Evolutionary conservation across 441 rosid species (phyloP).

Genomic region (Bruguiera hainesii): DNA sequence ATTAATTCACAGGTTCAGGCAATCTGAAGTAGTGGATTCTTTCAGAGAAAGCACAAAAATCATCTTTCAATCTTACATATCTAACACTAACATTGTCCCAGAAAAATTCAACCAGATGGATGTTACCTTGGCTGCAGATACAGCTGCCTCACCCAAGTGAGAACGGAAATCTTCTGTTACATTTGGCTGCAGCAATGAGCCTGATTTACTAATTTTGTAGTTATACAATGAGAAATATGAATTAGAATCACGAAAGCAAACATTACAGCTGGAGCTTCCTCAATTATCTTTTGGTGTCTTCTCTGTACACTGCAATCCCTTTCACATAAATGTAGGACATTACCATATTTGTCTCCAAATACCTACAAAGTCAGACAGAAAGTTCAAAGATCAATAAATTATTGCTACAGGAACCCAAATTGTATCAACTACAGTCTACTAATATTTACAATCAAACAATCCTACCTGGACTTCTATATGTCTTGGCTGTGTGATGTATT

Average conservation of each 20-base stretch:
- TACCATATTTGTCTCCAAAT: slow-evolving; percentile 89
- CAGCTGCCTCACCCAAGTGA: slow-evolving; percentile 86
- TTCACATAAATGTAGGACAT: slow-evolving; percentile 75
- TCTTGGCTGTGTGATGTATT: slow-evolving; percentile 85
- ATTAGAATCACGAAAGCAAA: slow-evolving; percentile 24
- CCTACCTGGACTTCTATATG: slow-evolving; percentile 96
- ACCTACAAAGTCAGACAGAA: slow-evolving; percentile 40
- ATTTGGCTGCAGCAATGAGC: slow-evolving; percentile 70
- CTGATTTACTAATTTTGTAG: slow-evolving; percentile 27
- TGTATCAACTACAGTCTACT: neutral
- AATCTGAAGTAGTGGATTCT: neutral
- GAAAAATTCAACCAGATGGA: slow-evolving; percentile 14
- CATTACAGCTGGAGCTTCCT: slow-evolving; percentile 99
- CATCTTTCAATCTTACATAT: neutral
- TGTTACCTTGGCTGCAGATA: slow-evolving; percentile 86
- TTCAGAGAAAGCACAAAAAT: neutral
- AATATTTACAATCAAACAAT: neutral
- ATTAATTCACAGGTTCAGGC: neutral
- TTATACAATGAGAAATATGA: slow-evolving; percentile 23
- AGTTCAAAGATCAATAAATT: slow-evolving; percentile 10
- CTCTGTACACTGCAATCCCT: slow-evolving; percentile 98
- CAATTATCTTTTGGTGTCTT: slow-evolving; percentile 97
- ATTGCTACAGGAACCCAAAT: slow-evolving; percentile 16
- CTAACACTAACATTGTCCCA: neutral
- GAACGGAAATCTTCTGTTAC: slow-evolving; percentile 57